Conservation (phyloP, 768 basidiomycete genomes). For the Phanerochaete carnosa region DNA sequence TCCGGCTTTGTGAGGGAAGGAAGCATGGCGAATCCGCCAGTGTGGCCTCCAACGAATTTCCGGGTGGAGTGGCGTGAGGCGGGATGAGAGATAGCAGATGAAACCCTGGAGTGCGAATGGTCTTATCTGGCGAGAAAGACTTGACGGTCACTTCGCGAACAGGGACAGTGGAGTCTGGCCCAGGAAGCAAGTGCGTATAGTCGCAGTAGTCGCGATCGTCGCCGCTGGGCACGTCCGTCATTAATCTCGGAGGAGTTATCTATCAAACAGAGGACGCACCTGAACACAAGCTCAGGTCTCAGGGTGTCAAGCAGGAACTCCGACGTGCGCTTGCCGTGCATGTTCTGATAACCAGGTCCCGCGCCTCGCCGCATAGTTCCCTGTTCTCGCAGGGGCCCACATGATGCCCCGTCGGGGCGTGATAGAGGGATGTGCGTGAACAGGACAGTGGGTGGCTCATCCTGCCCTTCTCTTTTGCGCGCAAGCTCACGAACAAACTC, state of each 20-base stretch:
- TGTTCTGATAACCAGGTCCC: conserved; percentile 79
- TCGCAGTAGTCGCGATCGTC: conserved; percentile 95
- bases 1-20: conserved; percentile 67
- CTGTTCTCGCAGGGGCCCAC: conserved; percentile 74
- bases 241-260: not conserved
- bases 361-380: conserved; percentile 72
- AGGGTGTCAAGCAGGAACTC: conserved; percentile 65
- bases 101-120: conserved; percentile 76
- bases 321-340: conserved; percentile 77
- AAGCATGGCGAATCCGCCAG: conserved; percentile 69
- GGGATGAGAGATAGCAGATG: conserved; percentile 74
- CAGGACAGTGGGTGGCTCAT: conserved; percentile 52
- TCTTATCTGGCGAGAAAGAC: conserved; percentile 75
- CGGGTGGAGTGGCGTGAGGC: conserved; percentile 27
- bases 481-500: conserved; percentile 31
- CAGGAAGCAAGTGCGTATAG: conserved; percentile 47
- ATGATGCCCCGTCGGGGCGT: conserved; percentile 67
- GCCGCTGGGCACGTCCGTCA: conserved; percentile 45
- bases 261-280: conserved; percentile 41
- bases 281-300: conserved; percentile 69
- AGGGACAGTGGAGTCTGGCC: conserved; percentile 14
- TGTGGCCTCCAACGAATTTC: conserved; percentile 37
- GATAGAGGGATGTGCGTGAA: conserved; percentile 86
- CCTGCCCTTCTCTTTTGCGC: not conserved
- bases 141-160: conserved; percentile 33